Base-by-base conservation (phyloP, 331 rosid genomes). In the Arachis monticola region DNA sequence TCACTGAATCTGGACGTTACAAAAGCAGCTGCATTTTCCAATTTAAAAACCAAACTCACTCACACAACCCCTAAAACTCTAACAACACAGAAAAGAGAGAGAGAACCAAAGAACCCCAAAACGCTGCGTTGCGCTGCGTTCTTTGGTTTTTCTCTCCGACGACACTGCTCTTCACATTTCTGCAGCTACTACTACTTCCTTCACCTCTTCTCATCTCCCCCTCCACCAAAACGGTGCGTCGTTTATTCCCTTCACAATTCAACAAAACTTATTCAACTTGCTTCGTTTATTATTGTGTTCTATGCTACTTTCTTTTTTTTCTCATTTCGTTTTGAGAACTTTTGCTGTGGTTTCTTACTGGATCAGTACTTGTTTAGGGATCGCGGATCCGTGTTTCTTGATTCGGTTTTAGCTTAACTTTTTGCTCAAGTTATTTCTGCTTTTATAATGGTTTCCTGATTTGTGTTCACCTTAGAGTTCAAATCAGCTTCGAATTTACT, bases 1-100 rank as follows among this genome's bases (percentile, higher is more conserved):
- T 78, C 83, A 13, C 79, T 67, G 65, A 67, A 78, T 60, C 81
- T 67, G 67, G 76, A 81, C 79, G 72, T 56, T 74, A 70, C 64
- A 55, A 22, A 69, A 68, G 53, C 63, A 12, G 10, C 68, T 30
- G 8, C 12, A 45, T 4, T 45, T 22, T 50, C 56, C 51, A 40
- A 56, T 78, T 67, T 40, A 46, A 60, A 72, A 53, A 6, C 45
- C 40, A 50, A 60, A 35, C 40, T 35, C 40, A 35, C 4, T 35
- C 63, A 5, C 35, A 31, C 7, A 45, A n/a, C n/a, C 69, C 42
- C 6, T 60, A 62, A 66, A 60, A 27, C 22, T 32, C 11, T 6
- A 57, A 10, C 41, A 44, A 44, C 2, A 44, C 8, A 44, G 5
- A 60, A 45, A 32, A 62, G 67, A 62, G 9, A 42, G 59, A 58